Conservation (phyloP, 192 early-diverging fungal genomes). For the Pilobolus umbonatus region DNA sequence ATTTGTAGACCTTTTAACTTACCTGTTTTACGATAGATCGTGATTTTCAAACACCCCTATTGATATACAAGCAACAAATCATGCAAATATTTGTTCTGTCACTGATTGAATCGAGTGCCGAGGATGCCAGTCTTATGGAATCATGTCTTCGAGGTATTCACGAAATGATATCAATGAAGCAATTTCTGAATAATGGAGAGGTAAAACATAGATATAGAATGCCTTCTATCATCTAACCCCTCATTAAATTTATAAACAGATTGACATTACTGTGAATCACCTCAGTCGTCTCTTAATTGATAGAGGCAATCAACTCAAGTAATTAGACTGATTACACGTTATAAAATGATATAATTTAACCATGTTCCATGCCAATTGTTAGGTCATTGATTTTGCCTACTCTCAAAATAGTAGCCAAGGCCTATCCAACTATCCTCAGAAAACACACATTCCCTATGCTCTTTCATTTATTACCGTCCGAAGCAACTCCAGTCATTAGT, state of each 20-base stretch:
- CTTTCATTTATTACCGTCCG: background rate
- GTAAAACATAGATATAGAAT: too few relatives aligned
- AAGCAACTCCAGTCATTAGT: background rate
- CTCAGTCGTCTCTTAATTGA: background rate
- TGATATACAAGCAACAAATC: conserved; percentile 66
- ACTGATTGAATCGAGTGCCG: conserved; percentile 57
- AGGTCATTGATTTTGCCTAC: conserved; percentile 9
- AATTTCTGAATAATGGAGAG: conserved; percentile 57
- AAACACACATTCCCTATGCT: conserved; percentile 12
- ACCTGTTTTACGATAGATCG: conserved; percentile 33
- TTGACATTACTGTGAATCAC: conserved; percentile 1
- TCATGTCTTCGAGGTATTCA: conserved; percentile 65
- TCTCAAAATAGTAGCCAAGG: conserved; percentile 7
- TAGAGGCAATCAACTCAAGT: background rate
- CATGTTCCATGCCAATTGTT: background rate
- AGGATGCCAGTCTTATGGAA: conserved; percentile 56
- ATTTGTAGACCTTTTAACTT: background rate
- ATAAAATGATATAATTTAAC: background rate
- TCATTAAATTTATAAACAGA: too few relatives aligned
- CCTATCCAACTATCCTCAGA: background rate
- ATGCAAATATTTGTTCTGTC: conserved; percentile 64
- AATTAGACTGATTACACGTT: background rate
- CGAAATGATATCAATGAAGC: conserved; percentile 57
- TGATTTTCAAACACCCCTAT: conserved; percentile 60
- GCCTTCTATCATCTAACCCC: too few relatives aligned